Base-by-base conservation (phyloP, 345 rosid genomes). In the Camelina sativa region DNA sequence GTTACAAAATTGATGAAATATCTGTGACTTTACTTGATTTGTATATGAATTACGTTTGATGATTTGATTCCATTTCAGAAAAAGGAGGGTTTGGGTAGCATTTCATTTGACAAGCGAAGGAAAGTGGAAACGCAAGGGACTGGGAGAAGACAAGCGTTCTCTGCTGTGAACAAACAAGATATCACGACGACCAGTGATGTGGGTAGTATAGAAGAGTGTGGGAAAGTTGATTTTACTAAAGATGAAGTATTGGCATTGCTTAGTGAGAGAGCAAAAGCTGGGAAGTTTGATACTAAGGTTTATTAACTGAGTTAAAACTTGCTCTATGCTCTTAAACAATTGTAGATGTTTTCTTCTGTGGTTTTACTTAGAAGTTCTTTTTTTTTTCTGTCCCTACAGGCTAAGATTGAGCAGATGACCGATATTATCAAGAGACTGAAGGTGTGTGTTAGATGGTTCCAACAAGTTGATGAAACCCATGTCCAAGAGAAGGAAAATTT, bases 251-350 rank as follows among this genome's bases (percentile, higher is more conserved):
- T 86, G 58, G 89, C 90, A 0, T 75, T 95, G 84, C 78, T 90
- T 59, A 90, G 72, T 54, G 97, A 88, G 83, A 86, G 77, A 84
- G 83, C 81, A 3, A 95, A 87, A 81, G 81, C 85, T 30, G 90
- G 84, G 62, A 90, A 86, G 79, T 86, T 85, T 70, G 97, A 94
- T 70, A 82, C 79, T 50, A 94, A 91, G 97, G 98, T 91, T 73
- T 30, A 13, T 71, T 17, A 11, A 58, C 13, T 46, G 6, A 5
- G 15, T 16, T 34, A 59, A 43, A 8, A 22, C 37, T 60, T 67
- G 52, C 8, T 65, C 6, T 35, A 11, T 46, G 28, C 19, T 30
- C 15, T 35, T 43, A 8, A 17, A 48, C n/a, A 61, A 61, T n/a
- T 61, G 35, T 60, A 13, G n/a, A 66, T 50, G 4, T 37, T 48